phyloP scores from a whole-genome alignment of 495 filamentous ascomycete species.

The Letharia lupina region DNA sequence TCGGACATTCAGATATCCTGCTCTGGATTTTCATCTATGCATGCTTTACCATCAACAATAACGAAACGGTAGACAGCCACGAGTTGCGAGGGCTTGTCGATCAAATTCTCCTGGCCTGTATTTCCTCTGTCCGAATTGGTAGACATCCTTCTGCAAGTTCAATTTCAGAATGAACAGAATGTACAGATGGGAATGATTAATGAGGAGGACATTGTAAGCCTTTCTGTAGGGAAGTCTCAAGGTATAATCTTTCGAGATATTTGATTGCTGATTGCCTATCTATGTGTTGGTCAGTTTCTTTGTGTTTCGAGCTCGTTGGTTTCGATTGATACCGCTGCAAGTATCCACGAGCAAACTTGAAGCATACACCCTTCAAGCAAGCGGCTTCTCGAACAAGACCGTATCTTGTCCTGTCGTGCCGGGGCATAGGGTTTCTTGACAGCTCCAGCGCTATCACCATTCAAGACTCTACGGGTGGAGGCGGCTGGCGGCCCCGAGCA shows the following conservation, averaged over 20 bases:
- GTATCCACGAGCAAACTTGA: not conserved
- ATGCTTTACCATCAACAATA: not conserved
- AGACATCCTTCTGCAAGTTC: not conserved
- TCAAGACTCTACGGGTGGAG: not conserved
- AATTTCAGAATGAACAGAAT: not conserved
- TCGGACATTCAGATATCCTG: not conserved
- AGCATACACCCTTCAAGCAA: not conserved
- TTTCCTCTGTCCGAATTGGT: not conserved
- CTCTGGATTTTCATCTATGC: not conserved
- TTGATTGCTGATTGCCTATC: not conserved
- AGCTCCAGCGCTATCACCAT: not conserved
- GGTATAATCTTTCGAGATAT: not conserved
- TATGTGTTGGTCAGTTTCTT: not conserved
- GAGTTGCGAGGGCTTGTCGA: not conserved
- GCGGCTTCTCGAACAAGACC: not conserved
- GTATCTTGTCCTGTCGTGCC: not conserved
- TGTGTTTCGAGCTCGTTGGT: not conserved
- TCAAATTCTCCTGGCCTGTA: not conserved
- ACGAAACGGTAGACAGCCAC: not conserved
- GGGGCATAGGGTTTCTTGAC: not conserved
- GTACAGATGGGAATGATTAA: not conserved
- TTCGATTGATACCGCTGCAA: not conserved
- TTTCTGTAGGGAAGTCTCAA: not conserved
- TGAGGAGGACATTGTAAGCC: not conserved
- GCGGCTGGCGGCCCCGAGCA: not conserved